Conservation (phyloP, 208 protist genomes). For the Herpetomonas muscarum region DNA sequence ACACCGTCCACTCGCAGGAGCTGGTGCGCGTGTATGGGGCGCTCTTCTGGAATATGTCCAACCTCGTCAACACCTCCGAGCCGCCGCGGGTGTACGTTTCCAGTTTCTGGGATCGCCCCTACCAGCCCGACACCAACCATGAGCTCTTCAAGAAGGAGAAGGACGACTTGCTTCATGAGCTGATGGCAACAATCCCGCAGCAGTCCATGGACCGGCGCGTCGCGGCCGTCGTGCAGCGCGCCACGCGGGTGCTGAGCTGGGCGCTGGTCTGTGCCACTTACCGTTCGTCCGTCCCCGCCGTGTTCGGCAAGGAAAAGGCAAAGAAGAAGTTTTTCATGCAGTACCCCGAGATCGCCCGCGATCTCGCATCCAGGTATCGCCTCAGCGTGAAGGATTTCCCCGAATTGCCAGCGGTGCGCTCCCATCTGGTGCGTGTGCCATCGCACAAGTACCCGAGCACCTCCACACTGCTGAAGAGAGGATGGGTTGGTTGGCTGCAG, state of each 20-base stretch:
- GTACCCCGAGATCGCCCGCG: constrained; percentile 41
- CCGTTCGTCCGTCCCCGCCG: constrained; percentile 45
- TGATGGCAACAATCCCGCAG: constrained; percentile 78
- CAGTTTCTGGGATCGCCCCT: constrained; percentile 95
- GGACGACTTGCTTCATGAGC: constrained; percentile 79
- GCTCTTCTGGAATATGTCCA: constrained; percentile 97
- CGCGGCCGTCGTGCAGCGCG: constrained; percentile 81
- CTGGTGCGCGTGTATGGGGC: constrained; percentile 97
- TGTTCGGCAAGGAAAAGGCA: constrained; percentile 88
- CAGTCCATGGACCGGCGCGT: constrained; percentile 89
- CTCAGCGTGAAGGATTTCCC: constrained; percentile 56
- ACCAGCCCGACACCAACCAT: constrained; percentile 68
- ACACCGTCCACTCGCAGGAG: constrained; percentile 91
- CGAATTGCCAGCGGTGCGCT: constrained; percentile 17
- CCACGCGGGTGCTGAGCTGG: constrained; percentile 79
- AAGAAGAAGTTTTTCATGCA: constrained; percentile 51
- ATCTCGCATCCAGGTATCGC: constrained; percentile 46
- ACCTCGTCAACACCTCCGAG: constrained; percentile 93
- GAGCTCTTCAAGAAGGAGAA: constrained; percentile 87
- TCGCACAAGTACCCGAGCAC: constrained; percentile 48
- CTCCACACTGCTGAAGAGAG: constrained; percentile 51
- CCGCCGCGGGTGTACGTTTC: constrained; percentile 95
- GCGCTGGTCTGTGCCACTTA: constrained; percentile 72
- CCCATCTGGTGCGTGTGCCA: constrained; percentile 35
- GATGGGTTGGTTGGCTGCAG: constrained; percentile 46